Evolutionary conservation across 2,329 filamentous ascomycete species (phyloP), one percentile per base, ranked within the genome.

Genomic region (Ophiosphaerella narmari): DNA sequence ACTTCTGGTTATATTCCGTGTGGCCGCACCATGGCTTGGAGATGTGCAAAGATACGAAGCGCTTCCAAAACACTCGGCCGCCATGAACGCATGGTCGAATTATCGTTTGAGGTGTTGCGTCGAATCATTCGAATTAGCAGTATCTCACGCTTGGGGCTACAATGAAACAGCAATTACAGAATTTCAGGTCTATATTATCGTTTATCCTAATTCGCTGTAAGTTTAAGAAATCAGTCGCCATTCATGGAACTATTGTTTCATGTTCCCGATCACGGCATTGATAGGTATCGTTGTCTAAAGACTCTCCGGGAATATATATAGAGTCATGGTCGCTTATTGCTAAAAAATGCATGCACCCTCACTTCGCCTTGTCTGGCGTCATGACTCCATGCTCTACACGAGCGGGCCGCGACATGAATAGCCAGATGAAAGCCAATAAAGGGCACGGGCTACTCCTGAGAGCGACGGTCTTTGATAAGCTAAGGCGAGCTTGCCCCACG

Each of bases 181-280:
- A 21, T 21, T 21, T 21, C 18, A 21, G 3, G 18, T 21, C 3
- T 2, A 21, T 21, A 21, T 21, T 21, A 21, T 21, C 3, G 18
- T 21, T 21, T 21, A 21, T 4, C 18, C 18, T 5, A 21, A 21
- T 21, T 21, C 18, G 18, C 4, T 21, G 18, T 21, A 21, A 21
- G 18, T 21, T 21, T 21, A 21, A 21, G 18, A 5, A 21, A 21
- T 3, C 18, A 21, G 18, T 21, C 18, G 18, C 18, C 18, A 21
- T 21, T 21, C 18, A 21, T 21, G 18, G 18, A 21, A 21, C 18
- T 59, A 61, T 63, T 44, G 65, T 67, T 68, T 68, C 60, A 63
- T 38, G 47, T 60, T 48, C 51, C 55, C 52, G 47, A 37, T 39
- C 21, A 24, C 36, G 18, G 18, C 18, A 21, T 5, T 21, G 18